Evolutionary conservation across 2,329 filamentous ascomycete genomes (phyloP), one percentile per base, ranked within the genome.

Genomic region (Xylariaceae sp.): DNA sequence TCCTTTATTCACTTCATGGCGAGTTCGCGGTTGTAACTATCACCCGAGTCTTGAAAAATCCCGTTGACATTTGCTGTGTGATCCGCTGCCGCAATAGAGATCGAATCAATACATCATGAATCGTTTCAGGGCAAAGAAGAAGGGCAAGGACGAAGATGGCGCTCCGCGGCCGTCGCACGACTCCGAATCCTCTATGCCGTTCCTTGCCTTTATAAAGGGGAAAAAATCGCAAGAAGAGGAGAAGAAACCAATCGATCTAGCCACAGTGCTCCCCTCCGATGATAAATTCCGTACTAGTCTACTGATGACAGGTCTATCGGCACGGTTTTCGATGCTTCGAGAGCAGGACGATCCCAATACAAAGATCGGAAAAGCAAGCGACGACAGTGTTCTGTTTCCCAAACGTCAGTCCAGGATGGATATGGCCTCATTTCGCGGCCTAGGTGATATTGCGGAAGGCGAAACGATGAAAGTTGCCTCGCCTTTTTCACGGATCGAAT

Each of bases 211-310:
- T 60, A 73, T 79, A 55, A 79, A 77, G 60, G 75, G 68, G 1
- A 80, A 83, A 62, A 85, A 82, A 66, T 66, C 73, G 0, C 74
- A 72, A 7, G 79, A 79, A 26, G 78, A 78, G 45, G 81, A 84
- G 45, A 87, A 85, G 67, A 77, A 75, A 55, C 80, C 89, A 58
- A 72, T 96, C 46, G 87, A 97, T 65, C 75, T 97, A 9, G 71
- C 84, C 2, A 76, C 76, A 9, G 91, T 84, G 0, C 76, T 99
- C 2, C 94, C 94, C 1, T 79, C 91, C 0, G 85, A 76, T 46
- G 90, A 97, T 71, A 87, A 97, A 67, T 97, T 99, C 71, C 84
- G 94, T 54, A 99, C 94, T 3, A 97, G 94, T 76, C 75, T 99
- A 55, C 78, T 99, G 59, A 95, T 99, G 92, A 91, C 90, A 0